Evolutionary conservation across 2,329 filamentous ascomycete species (phyloP), one percentile per base, ranked within the genome.

Genomic region (Talaromyces sp.): DNA sequence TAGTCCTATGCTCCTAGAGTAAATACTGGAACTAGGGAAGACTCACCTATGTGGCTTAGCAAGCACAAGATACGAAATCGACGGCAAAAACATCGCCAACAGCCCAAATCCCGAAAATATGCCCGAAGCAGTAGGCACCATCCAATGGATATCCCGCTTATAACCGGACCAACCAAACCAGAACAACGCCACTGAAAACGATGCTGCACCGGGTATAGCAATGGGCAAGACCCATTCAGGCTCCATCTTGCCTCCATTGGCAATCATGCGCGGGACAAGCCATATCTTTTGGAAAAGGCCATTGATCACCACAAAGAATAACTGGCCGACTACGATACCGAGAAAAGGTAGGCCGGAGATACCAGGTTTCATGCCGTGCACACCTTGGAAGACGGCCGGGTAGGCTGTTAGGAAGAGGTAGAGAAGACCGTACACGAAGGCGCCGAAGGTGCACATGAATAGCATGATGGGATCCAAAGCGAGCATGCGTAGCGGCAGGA

Each of bases 131-230:
- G 88, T 84, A 2, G 87, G 87, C 1, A 80, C 82, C 10, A 82
- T 81, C 72, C 85, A 88, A 58, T 82, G 78, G 7, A 87, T 75
- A 7, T 73, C 75, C 0, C 75, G 64, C 5, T 77, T 78, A 0
- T 82, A 84, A 1, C 87, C 80, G 1, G 84, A 82, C 83, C 84
- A 90, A 22, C 85, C 88, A 16, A 90, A 82, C 88, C 66, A 86
- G 74, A 68, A 90, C 37, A 88, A 76, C 8, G 84, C 82, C 14
- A 82, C 72, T 0, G 86, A 84, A 0, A 87, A 80, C 47, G 86
- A 77, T 1, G 85, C 69, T 0, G 81, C 79, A 1, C 83, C 84
- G 16, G 83, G 77, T 60, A 87, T 82, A 77, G 89, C 85, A 0
- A 84, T 78, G 0, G 84, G 83, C 0, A 85, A 72, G 0, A 83